These are phyloP conservation scores for Boletellus emodensis DNA, from an alignment of 768 basidiomycete genomes.

Conservation along the genomic window DNA sequence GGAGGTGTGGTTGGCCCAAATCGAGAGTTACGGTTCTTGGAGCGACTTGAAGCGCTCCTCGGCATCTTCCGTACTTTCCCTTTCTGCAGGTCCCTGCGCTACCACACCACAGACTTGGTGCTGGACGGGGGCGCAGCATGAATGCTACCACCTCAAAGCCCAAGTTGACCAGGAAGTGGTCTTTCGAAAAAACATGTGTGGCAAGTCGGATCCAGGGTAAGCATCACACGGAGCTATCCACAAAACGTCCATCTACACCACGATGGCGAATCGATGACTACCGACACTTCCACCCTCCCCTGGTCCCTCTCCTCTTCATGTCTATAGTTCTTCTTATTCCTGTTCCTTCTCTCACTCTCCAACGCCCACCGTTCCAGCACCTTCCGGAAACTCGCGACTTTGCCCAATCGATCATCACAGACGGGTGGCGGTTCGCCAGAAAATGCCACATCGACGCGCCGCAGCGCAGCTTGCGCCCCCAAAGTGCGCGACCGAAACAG, in stretches of 20 bases:
- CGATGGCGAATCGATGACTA: constrained; percentile 3
- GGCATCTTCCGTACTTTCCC: neutral
- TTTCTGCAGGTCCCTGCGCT: too few species aligned
- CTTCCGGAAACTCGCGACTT: neutral
- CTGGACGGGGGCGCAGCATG: constrained; percentile 4
- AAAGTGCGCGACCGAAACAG: neutral
- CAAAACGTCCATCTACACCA: constrained; percentile 6
- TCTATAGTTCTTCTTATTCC: neutral
- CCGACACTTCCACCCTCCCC: neutral
- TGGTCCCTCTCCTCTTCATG: neutral
- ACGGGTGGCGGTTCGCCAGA: constrained; percentile 3
- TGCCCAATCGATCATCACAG: neutral
- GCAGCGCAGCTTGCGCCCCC: neutral
- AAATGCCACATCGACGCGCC: neutral
- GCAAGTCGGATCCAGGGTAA: too few species aligned
- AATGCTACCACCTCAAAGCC: too few species aligned
- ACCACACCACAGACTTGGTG: neutral
- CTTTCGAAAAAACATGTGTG: too few species aligned
- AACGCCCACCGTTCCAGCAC: neutral
- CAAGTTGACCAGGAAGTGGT: too few species aligned
- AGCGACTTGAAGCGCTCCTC: too few species aligned
- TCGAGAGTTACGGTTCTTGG: too few species aligned
- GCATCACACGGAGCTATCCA: neutral
- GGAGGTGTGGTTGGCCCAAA: too few species aligned
- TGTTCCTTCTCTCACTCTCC: neutral